Evolutionary conservation across 495 filamentous ascomycete species (phyloP), one percentile per base, ranked within the genome.

Genomic region (Neohortaea acidophila): DNA sequence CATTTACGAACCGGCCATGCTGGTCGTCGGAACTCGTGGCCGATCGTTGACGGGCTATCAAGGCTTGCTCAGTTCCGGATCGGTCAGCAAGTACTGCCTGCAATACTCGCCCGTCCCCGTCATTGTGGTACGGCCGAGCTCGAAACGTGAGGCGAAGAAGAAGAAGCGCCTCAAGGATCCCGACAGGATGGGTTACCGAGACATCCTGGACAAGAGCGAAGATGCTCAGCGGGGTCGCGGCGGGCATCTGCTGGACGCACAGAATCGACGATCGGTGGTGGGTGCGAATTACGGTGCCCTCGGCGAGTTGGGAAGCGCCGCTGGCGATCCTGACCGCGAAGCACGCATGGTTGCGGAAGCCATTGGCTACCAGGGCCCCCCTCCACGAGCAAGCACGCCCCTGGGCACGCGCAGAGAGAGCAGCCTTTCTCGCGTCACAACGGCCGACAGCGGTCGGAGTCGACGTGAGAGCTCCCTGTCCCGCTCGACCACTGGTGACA

Each of bases 71-170:
- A 41, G 34, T 17, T 80, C 79, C 11, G 89, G 84, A 46, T 93
- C 84, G 0, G 84, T 96, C 39, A 93, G 84, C 20, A 94, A 94
- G 52, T 97, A 92, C 63, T 94, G 89, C 48, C 68, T 94, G 10
- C 87, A 96, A 55, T 82, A 92, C 58, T 93, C 83, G 6, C 89
- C 89, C 1, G 81, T 97, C 14, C 89, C 89, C n/a, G 87, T 94
- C 2, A 84, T 94, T 24, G 91, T 97, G 21, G 89, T 96, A 25
- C 75, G 89, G 1, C 86, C 89, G 33, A 79, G 78, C 19, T 75
- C 82, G 36, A 92, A 94, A 61, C 79, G 89, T 4, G 70, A 77
- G 47, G 93, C 91, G 60, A 92, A 91, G 58, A 94, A 92, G 57
- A 69, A 70, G 44, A 94, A 94, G 63, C 79, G 89, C 21, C 71